Evolutionary conservation across 1,139 yeast genomes (phyloP).

Genomic region (Candida anutae): DNA sequence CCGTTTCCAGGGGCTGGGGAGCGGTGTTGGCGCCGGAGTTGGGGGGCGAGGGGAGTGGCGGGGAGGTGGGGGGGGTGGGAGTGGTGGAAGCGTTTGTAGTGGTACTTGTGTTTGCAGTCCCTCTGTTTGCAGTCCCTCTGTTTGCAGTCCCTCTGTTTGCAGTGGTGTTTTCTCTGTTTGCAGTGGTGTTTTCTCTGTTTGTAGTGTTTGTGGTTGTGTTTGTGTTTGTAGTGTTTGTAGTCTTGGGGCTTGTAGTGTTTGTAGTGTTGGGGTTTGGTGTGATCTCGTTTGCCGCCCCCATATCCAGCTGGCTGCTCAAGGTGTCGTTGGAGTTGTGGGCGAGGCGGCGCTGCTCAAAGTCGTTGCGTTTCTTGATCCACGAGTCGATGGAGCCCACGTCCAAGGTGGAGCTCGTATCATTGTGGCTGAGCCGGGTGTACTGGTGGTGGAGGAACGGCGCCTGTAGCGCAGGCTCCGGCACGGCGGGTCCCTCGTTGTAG

Average conservation of each 20-base stretch:
- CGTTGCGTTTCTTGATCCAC: conserved; percentile 46
- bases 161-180: background rate
- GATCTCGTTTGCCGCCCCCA: conserved; percentile 3
- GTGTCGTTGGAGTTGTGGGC: conserved; percentile 27
- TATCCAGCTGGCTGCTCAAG: conserved; percentile 8
- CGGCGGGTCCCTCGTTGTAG: conserved; percentile 11
- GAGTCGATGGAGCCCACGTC: conserved; percentile 30
- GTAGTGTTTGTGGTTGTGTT: background rate
- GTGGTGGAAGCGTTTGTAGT: background rate
- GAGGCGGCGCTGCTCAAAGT: conserved; percentile 19
- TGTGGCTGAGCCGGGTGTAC: conserved; percentile 8
- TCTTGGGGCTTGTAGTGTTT: conserved; percentile 2
- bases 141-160: background rate
- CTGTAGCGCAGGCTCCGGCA: conserved; percentile 1
- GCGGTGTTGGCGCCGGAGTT: background rate
- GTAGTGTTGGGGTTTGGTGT: conserved; percentile 2
- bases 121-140: too few species aligned
- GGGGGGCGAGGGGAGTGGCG: background rate
- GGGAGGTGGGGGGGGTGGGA: background rate
- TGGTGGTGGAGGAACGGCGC: conserved; percentile 1
- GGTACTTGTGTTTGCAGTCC: background rate
- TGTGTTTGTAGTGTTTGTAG: background rate
- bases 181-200: background rate
- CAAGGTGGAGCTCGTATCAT: conserved; percentile 36
- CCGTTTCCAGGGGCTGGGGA: conserved; percentile 1